phyloP scores from a whole-genome alignment of 306 rosid species.

The Cicer chorassanicum region DNA sequence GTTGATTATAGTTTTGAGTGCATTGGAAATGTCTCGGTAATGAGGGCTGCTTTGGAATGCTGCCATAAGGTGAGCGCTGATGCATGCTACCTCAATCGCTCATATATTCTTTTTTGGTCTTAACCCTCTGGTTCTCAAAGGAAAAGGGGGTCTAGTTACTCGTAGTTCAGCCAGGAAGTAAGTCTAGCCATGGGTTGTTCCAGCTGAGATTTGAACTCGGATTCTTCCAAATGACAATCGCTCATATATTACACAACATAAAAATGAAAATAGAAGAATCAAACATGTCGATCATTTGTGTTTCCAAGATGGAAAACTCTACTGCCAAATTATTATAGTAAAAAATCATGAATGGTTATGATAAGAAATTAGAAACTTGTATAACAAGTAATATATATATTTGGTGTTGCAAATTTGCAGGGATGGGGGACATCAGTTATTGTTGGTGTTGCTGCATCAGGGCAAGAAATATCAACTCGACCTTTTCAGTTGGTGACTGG shows the following conservation, averaged over 20 bases:
- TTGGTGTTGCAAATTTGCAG: constrained; percentile 51
- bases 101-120: too few species aligned
- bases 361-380: background rate
- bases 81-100: constrained; percentile 29
- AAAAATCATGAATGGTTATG: background rate
- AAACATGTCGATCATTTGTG: background rate
- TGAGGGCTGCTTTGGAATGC: constrained; percentile 96
- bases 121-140: too few species aligned
- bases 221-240: too few species aligned
- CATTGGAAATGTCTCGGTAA: constrained; percentile 90
- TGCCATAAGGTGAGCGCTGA: constrained; percentile 78
- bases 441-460: constrained; percentile 95
- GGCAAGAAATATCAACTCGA: constrained; percentile 88
- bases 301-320: too few species aligned
- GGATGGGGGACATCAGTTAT: constrained; percentile 97
- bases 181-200: too few species aligned
- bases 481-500: constrained; percentile 98
- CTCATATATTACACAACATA: background rate
- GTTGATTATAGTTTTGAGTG: constrained; percentile 98
- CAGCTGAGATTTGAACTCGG: too few species aligned
- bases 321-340: too few species aligned
- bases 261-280: background rate
- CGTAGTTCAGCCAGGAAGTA: too few species aligned
- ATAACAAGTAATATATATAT: background rate
- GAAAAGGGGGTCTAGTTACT: too few species aligned